Conservation (phyloP, 2,329 filamentous ascomycete genomes). For the Penicillium paneum region DNA sequence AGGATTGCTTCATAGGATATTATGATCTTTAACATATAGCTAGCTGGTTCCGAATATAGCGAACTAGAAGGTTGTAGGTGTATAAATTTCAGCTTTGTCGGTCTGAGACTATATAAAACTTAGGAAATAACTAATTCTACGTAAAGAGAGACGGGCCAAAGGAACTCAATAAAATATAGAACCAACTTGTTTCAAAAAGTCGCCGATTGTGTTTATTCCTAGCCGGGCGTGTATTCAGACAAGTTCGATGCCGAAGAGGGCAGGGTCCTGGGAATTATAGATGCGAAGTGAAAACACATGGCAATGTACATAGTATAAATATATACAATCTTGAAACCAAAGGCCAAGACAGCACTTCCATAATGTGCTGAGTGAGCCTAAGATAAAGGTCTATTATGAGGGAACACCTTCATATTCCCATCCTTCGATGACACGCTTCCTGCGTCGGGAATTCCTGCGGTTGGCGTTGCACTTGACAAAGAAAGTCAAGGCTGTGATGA, state of each 20-base stretch:
- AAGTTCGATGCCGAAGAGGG: not conserved
- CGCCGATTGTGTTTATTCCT: not conserved
- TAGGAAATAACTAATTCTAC: too few relatives aligned
- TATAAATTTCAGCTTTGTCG: too few relatives aligned
- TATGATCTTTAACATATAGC: too few relatives aligned
- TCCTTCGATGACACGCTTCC: conserved; percentile 51
- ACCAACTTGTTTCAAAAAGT: not conserved
- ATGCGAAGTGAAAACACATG: not conserved
- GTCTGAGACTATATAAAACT: too few relatives aligned
- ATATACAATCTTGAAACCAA: not conserved
- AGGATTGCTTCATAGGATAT: too few relatives aligned
- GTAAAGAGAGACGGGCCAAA: not conserved
- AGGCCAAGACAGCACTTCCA: not conserved
- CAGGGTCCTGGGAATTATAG: not conserved
- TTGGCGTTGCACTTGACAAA: conserved; percentile 65
- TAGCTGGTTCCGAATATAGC: too few relatives aligned
- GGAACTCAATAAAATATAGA: not conserved
- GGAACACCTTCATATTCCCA: conserved; percentile 70
- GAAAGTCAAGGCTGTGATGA: conserved; percentile 58
- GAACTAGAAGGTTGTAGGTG: too few relatives aligned
- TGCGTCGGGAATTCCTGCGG: conserved; percentile 51
- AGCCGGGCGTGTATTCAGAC: not conserved
- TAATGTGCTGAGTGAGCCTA: not conserved
- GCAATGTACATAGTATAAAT: not conserved
- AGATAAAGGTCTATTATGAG: too few relatives aligned